Percentiles rank a stretch among this genome's conserved stretches.
phyloP scores from a whole-genome alignment of 208 protist genomes.

The Crithidia mellificae region DNA sequence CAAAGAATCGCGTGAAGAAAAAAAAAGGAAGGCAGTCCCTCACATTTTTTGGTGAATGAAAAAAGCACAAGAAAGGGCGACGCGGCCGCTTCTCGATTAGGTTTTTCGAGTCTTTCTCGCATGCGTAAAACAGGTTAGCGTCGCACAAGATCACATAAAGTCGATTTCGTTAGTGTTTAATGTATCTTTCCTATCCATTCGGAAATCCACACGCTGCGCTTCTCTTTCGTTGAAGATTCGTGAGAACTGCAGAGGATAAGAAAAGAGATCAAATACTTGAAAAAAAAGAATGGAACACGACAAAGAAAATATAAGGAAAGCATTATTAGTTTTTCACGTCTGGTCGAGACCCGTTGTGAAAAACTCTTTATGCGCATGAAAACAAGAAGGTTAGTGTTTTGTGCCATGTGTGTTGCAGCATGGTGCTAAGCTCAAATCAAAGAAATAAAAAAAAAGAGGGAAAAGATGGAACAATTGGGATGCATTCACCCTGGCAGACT shows the following conservation, averaged over 20 bases:
- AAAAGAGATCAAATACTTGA: too few relatives aligned
- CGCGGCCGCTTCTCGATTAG: slow-evolving; percentile 60
- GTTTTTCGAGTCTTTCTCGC: slow-evolving; percentile 30
- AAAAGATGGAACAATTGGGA: too few relatives aligned
- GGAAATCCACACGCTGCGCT: not conserved
- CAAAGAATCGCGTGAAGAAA: not conserved
- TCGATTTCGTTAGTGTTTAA: not conserved
- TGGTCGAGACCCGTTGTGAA: too few relatives aligned
- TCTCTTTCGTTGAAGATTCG: not conserved
- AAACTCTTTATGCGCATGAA: slow-evolving; percentile 13
- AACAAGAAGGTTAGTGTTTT: slow-evolving; percentile 16
- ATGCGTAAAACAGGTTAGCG: slow-evolving; percentile 24
- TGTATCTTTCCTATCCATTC: too few relatives aligned
- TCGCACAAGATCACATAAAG: not conserved
- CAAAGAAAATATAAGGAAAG: not conserved
- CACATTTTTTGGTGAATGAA: too few relatives aligned
- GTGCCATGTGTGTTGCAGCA: slow-evolving; percentile 6
- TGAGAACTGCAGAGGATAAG: not conserved
- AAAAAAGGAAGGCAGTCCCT: too few relatives aligned
- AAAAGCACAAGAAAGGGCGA: slow-evolving; percentile 34
- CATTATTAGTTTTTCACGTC: too few relatives aligned
- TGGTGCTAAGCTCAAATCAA: slow-evolving; percentile 10
- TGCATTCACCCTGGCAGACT: not conserved
- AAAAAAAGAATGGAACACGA: too few relatives aligned
- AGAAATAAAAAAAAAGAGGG: too few relatives aligned